Base-by-base conservation (phyloP, 1,139 yeast genomes). In the Candida mesenterica region DNA sequence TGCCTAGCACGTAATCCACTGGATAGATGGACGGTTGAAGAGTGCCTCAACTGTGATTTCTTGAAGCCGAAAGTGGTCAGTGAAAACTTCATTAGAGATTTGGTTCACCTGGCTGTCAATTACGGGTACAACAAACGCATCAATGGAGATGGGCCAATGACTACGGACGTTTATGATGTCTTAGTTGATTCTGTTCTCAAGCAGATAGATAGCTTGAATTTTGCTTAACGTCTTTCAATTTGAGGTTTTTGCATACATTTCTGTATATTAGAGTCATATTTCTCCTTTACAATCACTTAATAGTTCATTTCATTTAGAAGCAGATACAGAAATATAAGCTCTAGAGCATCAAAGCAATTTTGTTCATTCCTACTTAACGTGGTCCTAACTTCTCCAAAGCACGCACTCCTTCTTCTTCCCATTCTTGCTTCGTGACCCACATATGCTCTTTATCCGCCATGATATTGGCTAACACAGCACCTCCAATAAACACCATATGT, bases 401-500 rank as follows among this genome's bases (percentile, higher is more conserved):
- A 34, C 92, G 75, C 30, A 95, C 77, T 25, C 97, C 98, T 55
- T 85, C 87, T 66, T 92, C 99, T 60, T 88, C 94, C 98, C 98
- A 92, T 66, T 92, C 99, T 57, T 84, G 87, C 60, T 85, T 89
- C 38, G 90, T 73, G 52, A 94, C 79, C 99, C 99, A 90, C 96
- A 92, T 86, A 56, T 89, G 96, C 46, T 90, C 97, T 62, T 90
- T 92, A 60, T 92, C 96, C 31, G 95, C 95, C 97, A 94, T 92
- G 52, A 92, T 92, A 55, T 86, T 89, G 24, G 99, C 98, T 56
- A 92, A 74, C 14, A 92, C 98, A 5, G 98, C 98, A 55, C 99
- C 99, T 50, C 99, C 99, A 48, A 92, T 82, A 64, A 92, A 92
- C 29, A 92, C 99, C 97, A 92, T 92, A 62, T 94, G 97, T 61